Evolutionary conservation across 257 asterid genomes (phyloP).

Genomic region (Nicotiana tabacum): DNA sequence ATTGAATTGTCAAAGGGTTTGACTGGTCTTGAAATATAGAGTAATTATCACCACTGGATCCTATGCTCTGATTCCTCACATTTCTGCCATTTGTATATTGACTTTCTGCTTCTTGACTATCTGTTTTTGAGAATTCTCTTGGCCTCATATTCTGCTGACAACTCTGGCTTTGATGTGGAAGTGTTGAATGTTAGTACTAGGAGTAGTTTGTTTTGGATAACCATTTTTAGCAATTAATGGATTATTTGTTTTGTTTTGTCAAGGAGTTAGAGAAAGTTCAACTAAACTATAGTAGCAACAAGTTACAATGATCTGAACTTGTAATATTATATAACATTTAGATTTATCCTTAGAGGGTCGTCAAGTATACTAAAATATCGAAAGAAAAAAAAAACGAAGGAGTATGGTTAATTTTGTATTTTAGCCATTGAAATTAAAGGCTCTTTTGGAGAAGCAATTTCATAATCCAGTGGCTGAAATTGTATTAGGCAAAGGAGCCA

Average conservation of each 20-base stretch:
- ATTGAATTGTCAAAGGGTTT: background rate
- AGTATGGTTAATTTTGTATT: too few relatives aligned
- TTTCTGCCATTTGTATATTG: constrained; percentile 11
- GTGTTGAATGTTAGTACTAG: background rate
- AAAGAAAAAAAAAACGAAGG: too few relatives aligned
- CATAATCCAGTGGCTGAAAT: background rate
- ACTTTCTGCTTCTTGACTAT: constrained; percentile 6
- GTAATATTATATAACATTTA: too few relatives aligned
- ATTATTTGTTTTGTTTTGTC: background rate
- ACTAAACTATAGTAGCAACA: background rate
- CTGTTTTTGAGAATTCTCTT: background rate
- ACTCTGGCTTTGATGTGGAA: background rate
- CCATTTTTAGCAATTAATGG: background rate
- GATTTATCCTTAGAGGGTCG: too few relatives aligned
- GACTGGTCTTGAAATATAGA: constrained; percentile 1
- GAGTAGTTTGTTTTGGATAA: background rate
- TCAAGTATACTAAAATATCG: too few relatives aligned
- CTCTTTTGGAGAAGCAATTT: background rate
- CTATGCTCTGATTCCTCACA: constrained; percentile 12
- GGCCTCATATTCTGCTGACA: background rate
- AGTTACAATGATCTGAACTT: too few relatives aligned
- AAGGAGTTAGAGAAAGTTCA: background rate
- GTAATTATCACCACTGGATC: constrained; percentile 6
- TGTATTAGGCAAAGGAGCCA: too few relatives aligned
- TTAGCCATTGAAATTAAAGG: background rate